Evolutionary conservation across 2,329 filamentous ascomycete species (phyloP).

Genomic region (Cyphellophora attinorum): DNA sequence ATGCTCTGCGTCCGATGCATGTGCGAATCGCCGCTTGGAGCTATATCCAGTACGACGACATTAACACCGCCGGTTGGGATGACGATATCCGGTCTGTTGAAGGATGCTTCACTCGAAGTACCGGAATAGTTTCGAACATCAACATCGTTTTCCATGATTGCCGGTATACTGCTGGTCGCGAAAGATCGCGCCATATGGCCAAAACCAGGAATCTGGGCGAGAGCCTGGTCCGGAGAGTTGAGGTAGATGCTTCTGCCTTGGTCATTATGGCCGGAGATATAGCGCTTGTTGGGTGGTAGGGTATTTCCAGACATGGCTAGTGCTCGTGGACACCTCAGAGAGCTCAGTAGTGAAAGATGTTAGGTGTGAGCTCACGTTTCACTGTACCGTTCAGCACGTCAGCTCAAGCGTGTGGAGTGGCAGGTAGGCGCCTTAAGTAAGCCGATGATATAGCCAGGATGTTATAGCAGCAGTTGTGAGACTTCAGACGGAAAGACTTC

Average conservation of each 20-base stretch:
- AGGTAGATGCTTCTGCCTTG: conserved; percentile 11
- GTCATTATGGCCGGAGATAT: conserved; percentile 11
- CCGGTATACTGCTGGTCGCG: conserved; percentile 10
- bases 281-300: conserved; percentile 7
- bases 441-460: no score
- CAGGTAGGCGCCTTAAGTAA: no score
- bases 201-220: conserved; percentile 2
- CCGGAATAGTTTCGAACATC: conserved; percentile 13
- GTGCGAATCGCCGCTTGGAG: conserved; percentile 8
- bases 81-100: conserved; percentile 10
- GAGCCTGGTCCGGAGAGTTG: conserved; percentile 9
- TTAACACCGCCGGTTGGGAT: conserved; percentile 10
- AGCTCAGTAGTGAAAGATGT: no score
- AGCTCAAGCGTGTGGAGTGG: no score
- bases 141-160: conserved; percentile 9
- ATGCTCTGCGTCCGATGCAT: conserved; percentile 15
- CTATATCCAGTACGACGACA: conserved; percentile 12
- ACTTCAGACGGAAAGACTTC: no score
- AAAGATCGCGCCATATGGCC: conserved; percentile 12
- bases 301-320: no score
- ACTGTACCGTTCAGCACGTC: no score
- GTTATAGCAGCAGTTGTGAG: no score
- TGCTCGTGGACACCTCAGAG: no score
- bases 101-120: conserved; percentile 9
- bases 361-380: no score